Evolutionary conservation across 106 monocot species (phyloP).

Genomic region (Vanilla planifolia): DNA sequence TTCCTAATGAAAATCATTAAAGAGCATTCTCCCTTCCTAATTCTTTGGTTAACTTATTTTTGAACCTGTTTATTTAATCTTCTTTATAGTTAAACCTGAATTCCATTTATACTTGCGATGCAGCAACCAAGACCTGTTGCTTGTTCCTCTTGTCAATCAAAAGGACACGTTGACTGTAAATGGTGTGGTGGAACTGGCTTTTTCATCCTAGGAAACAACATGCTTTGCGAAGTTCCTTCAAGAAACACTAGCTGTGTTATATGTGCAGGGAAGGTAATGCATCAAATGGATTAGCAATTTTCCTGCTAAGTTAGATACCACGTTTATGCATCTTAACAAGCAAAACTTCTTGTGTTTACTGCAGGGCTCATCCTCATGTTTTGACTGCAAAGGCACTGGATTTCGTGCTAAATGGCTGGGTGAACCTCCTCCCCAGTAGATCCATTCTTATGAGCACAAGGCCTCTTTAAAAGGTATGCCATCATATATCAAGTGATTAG

Average conservation of each 20-base stretch:
- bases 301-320: not conserved
- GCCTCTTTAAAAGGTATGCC: too few species aligned
- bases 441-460: not conserved
- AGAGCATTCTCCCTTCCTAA: too few species aligned
- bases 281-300: too few species aligned
- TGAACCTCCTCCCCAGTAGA: slow-evolving; percentile 28
- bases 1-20: too few species aligned
- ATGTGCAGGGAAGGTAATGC: slow-evolving; percentile 67
- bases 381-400: slow-evolving; percentile 88
- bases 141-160: slow-evolving; percentile 76
- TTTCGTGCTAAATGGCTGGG: slow-evolving; percentile 89
- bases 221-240: slow-evolving; percentile 92
- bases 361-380: slow-evolving; percentile 66
- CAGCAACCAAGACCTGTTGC: slow-evolving; percentile 87
- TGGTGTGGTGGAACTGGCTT: slow-evolving; percentile 95
- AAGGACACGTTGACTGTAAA: slow-evolving; percentile 71
- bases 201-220: slow-evolving; percentile 84
- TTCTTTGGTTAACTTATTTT: too few species aligned
- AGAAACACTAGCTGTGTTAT: slow-evolving; percentile 82
- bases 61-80: too few species aligned
- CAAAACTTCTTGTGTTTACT: not conserved
- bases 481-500: too few species aligned
- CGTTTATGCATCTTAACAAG: not conserved
- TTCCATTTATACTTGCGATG: too few species aligned
- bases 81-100: too few species aligned